Evolutionary conservation across 495 filamentous ascomycete genomes (phyloP).

Genomic region (Pseudomonodictys pantanalensis): DNA sequence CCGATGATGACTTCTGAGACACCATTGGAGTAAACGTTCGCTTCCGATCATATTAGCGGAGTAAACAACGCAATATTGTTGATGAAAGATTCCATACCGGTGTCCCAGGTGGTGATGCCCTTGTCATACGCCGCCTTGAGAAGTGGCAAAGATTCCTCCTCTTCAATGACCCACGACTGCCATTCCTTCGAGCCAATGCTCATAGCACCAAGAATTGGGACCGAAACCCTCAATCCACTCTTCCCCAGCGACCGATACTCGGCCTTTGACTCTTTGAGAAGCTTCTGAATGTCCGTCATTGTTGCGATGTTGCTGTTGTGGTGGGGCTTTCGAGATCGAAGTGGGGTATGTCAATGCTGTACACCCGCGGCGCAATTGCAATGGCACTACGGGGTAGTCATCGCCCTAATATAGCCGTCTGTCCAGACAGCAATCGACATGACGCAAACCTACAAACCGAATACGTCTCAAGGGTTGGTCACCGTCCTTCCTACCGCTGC

Average conservation of each 20-base stretch:
- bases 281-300: slow-evolving; percentile 7
- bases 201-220: slow-evolving; percentile 51
- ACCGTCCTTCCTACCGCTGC: too few relatives aligned
- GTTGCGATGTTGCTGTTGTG: background rate
- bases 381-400: background rate
- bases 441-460: too few relatives aligned
- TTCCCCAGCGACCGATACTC: slow-evolving; percentile 44
- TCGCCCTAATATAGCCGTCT: background rate
- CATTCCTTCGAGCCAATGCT: slow-evolving; percentile 44
- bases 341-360: background rate
- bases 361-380: background rate
- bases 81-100: slow-evolving; percentile 18
- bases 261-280: slow-evolving; percentile 42
- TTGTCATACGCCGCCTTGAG: slow-evolving; percentile 35
- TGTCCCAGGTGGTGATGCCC: slow-evolving; percentile 37
- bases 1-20: slow-evolving; percentile 46
- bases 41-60: slow-evolving; percentile 3
- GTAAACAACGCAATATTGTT: background rate
- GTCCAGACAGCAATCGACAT: too few relatives aligned
- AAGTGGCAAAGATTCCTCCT: slow-evolving; percentile 38
- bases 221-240: slow-evolving; percentile 45
- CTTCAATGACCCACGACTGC: slow-evolving; percentile 45
- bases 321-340: background rate
- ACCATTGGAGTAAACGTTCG: slow-evolving; percentile 40
- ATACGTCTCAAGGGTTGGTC: too few relatives aligned